Base-by-base conservation (phyloP, 2,329 filamentous ascomycete species). In the Exophiala alcalophila region DNA sequence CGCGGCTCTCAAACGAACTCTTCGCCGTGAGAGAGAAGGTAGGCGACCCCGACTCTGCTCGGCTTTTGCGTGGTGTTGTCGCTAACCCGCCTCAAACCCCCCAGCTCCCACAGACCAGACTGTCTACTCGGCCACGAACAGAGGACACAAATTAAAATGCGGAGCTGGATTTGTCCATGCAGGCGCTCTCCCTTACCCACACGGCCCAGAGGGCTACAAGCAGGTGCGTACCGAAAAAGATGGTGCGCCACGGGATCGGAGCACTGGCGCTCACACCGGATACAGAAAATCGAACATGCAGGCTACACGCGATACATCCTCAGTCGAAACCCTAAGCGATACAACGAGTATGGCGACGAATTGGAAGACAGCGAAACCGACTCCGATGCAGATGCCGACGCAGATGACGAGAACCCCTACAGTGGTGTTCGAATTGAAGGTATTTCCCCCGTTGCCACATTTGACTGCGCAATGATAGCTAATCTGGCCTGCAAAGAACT, bases 271-370 rank as follows among this genome's bases (percentile, higher is more conserved):
- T 53, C 28, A 54, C 24, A n/a, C 21, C 30, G 30, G 8, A 11
- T 15, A 49, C 47, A 81, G 76, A 74, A 69, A 62, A 70, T 81
- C 50, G 73, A 78, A 31, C 78, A 83, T 58, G 78, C 77, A 28
- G 80, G 80, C 32, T 81, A 81, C 60, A 67, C 71, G 28, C 71
- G 80, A 55, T 70, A 75, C 57, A 80, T 81, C 37, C 66, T 83
- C 33, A 68, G 72, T 51, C 71, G 67, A 27, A 82, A 81, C 45
- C 79, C 80, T 4, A 67, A 69, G 37, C 72, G 75, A 50, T 79
- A 76, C 59, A 79, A 83, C 57, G 75, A 74, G n/a, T 77, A 83
- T 57, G 80, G 80, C 40, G 78, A 80, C 50, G 72, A 81, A 47
- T 67, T 81, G 33, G 76, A 79, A 24, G 70, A 72, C 15, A 72